A percentile compares a stretch with the other conserved stretches of the same genome.
These are phyloP conservation scores for Jimgerdemannia flammicorona DNA, from an alignment of 192 early-diverging fungal species.

Conservation along the genomic window DNA sequence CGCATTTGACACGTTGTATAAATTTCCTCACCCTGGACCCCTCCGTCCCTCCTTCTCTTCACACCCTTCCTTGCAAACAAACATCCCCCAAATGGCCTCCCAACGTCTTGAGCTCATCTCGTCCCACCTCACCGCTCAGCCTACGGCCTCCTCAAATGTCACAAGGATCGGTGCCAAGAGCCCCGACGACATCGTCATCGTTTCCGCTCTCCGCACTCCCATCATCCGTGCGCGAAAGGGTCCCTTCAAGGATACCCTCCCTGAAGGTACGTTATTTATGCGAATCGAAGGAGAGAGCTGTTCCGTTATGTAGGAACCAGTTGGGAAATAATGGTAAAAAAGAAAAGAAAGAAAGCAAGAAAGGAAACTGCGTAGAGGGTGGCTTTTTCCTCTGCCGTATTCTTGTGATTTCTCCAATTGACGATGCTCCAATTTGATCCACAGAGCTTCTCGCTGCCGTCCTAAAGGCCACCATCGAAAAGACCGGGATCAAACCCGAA, in stretches of 20 bases:
- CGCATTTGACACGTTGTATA: too few relatives aligned
- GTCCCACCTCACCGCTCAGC: conserved; percentile 35
- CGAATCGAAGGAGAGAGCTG: neutral
- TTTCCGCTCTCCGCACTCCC: conserved; percentile 83
- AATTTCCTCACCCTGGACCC: too few relatives aligned
- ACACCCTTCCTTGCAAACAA: neutral
- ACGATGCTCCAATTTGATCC: neutral
- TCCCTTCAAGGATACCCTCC: conserved; percentile 86
- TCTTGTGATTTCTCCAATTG: neutral
- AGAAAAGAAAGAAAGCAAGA: neutral
- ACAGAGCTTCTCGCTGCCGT: conserved; percentile 65
- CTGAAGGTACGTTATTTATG: conserved; percentile 33
- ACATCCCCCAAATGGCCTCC: conserved; percentile 39
- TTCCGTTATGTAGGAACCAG: neutral
- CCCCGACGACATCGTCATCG: conserved; percentile 92
- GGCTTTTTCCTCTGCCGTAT: neutral
- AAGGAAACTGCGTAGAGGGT: neutral
- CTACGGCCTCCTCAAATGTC: conserved; percentile 29
- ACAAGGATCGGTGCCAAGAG: conserved; percentile 67
- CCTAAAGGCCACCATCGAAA: conserved; percentile 70
- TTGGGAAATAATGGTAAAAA: neutral
- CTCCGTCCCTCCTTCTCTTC: neutral
- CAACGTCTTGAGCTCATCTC: conserved; percentile 49
- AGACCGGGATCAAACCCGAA: conserved; percentile 79
- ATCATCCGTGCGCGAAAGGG: conserved; percentile 90